A percentile compares a stretch with the other conserved stretches of the same genome.
These are phyloP conservation scores for Candida ortonii DNA, from an alignment of 805 yeast species.

Conservation along the genomic window DNA sequence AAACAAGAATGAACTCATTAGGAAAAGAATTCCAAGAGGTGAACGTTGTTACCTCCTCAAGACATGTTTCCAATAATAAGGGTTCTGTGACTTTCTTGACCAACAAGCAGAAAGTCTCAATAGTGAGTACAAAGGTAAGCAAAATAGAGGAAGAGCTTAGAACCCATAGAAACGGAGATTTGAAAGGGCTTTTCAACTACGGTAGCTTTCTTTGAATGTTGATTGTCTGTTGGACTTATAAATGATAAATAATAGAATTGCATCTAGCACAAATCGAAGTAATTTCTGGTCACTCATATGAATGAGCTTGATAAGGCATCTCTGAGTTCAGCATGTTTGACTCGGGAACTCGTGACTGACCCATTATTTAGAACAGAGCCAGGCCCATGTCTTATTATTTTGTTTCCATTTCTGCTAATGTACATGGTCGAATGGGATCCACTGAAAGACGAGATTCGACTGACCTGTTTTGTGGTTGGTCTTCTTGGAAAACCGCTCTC, in stretches of 20 bases:
- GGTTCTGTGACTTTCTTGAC: conserved; percentile 31
- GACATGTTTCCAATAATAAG: conserved; percentile 21
- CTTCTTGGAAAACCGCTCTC: too few relatives aligned
- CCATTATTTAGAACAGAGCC: conserved; percentile 35
- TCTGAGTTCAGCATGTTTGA: conserved; percentile 46
- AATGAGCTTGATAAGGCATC: conserved; percentile 41
- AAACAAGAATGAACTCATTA: conserved; percentile 19
- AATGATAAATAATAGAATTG: not conserved
- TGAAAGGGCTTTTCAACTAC: conserved; percentile 14
- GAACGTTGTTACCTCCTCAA: conserved; percentile 29
- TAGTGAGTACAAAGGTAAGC: conserved; percentile 16
- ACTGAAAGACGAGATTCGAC: conserved; percentile 18
- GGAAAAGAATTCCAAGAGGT: conserved; percentile 30
- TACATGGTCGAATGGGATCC: conserved; percentile 42
- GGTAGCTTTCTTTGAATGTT: conserved; percentile 15
- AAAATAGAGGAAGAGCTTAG: conserved; percentile 21
- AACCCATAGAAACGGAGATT: conserved; percentile 10
- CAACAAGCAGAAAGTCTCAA: conserved; percentile 8
- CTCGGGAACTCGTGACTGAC: conserved; percentile 37
- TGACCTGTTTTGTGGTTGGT: conserved; percentile 1
- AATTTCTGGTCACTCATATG: conserved; percentile 1
- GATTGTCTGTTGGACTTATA: not conserved
- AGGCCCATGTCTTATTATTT: conserved; percentile 42
- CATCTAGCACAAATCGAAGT: conserved; percentile 1
- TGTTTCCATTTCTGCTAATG: conserved; percentile 41